Percentiles rank a stretch among this genome's conserved stretches.
phyloP scores from a whole-genome alignment of 345 rosid genomes.

The Linum lewisii region DNA sequence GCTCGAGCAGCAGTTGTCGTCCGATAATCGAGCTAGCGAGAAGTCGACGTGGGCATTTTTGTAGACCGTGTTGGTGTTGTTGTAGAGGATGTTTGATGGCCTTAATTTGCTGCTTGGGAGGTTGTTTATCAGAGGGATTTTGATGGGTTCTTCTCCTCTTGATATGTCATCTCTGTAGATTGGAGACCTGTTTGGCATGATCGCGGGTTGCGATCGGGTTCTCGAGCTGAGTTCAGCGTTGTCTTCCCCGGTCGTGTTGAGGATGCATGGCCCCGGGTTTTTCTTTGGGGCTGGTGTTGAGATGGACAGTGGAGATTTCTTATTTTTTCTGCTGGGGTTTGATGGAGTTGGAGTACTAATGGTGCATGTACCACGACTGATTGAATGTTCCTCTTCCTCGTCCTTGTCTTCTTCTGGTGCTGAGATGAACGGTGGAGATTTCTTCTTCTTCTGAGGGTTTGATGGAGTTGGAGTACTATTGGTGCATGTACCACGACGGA shows the following conservation, averaged over 20 bases:
- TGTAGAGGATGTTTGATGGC: constrained; percentile 14
- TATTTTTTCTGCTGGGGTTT: no score
- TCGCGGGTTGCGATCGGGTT: neutral
- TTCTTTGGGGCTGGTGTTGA: no score
- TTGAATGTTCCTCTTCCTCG: no score
- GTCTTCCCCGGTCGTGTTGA: neutral
- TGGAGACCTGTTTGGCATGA: constrained; percentile 8
- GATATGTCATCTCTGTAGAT: constrained; percentile 21
- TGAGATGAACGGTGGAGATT: no score
- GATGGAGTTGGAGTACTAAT: no score
- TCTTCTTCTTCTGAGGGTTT: no score
- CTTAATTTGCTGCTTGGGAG: neutral
- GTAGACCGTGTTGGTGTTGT: constrained; percentile 14
- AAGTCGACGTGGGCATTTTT: constrained; percentile 14
- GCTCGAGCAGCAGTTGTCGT: constrained; percentile 15
- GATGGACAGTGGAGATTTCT: no score
- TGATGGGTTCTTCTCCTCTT: constrained; percentile 19
- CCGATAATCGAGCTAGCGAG: constrained; percentile 17
- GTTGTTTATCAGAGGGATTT: constrained; percentile 12
- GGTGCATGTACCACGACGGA: no score
- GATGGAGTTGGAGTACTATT: no score
- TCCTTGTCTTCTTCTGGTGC: no score
- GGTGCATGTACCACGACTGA: no score
- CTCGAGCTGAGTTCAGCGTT: neutral
- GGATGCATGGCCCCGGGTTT: neutral